phyloP scores from a whole-genome alignment of 345 rosid genomes.

The Gossypium herbaceum region DNA sequence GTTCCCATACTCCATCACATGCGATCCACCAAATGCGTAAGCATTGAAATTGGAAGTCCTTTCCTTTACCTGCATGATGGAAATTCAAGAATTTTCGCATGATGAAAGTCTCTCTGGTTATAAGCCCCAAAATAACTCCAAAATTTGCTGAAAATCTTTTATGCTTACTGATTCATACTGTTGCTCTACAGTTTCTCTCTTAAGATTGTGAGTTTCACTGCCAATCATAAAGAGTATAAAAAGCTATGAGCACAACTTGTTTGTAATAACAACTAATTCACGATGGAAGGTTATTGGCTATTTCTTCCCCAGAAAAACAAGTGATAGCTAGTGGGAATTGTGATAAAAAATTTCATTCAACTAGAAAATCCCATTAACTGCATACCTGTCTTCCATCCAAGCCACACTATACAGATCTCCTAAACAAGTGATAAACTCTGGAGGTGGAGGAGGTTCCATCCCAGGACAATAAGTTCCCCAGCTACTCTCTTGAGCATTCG shows the following conservation, averaged over 20 bases:
- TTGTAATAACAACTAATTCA: not conserved
- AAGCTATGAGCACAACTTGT: not conserved
- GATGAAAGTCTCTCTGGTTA: not conserved
- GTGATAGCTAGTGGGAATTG: no score
- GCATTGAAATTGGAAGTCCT: constrained; percentile 67
- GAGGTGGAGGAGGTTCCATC: constrained; percentile 79
- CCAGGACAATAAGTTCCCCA: constrained; percentile 91
- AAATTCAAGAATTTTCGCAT: not conserved
- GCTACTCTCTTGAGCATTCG: constrained; percentile 90
- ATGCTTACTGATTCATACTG: constrained; percentile 52
- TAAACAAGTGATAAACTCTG: constrained; percentile 80
- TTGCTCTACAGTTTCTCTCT: constrained; percentile 69
- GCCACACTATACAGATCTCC: constrained; percentile 89
- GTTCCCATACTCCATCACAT: constrained; percentile 92
- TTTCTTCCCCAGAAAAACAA: no score
- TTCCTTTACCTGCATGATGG: constrained; percentile 51
- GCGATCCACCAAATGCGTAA: constrained; percentile 51
- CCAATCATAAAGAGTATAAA: constrained; percentile 6
- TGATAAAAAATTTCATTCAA: no score
- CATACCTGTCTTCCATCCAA: constrained; percentile 95
- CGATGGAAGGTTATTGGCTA: not conserved
- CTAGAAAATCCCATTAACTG: no score
- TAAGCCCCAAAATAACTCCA: not conserved
- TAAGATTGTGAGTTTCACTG: constrained; percentile 85
- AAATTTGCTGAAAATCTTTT: not conserved